These are phyloP conservation scores for Podospora pseudoanserina DNA, from an alignment of 495 filamentous ascomycete species.

Conservation along the genomic window DNA sequence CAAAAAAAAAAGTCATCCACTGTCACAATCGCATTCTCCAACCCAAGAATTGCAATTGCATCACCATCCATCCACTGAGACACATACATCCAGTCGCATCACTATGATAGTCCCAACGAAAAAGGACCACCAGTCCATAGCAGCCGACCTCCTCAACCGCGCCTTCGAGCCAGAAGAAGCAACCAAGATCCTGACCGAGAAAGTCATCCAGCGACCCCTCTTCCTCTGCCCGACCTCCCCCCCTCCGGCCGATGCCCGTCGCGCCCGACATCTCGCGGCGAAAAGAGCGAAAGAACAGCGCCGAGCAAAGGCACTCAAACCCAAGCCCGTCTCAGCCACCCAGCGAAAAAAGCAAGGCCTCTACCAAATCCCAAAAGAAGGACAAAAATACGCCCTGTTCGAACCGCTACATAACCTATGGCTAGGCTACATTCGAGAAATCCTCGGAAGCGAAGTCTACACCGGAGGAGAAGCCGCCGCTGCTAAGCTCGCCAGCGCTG, in stretches of 20 bases:
- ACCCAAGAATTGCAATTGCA: background rate
- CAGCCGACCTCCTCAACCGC: conserved; percentile 63
- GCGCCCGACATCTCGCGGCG: conserved; percentile 54
- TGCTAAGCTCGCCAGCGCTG: conserved; percentile 72
- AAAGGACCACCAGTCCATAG: conserved; percentile 41
- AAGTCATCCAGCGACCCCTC: conserved; percentile 78
- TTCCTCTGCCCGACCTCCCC: conserved; percentile 71
- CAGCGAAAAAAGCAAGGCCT: conserved; percentile 70
- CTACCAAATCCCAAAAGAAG: conserved; percentile 65
- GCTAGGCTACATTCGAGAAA: conserved; percentile 76
- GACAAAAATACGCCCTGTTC: conserved; percentile 72
- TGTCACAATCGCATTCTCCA: background rate
- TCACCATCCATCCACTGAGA: background rate
- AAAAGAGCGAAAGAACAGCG: conserved; percentile 56
- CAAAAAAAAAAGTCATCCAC: background rate
- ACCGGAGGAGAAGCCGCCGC: conserved; percentile 44
- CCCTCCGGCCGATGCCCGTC: conserved; percentile 58
- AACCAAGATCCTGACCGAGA: conserved; percentile 68
- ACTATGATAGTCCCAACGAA: background rate
- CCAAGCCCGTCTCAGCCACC: conserved; percentile 72
- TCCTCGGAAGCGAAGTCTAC: conserved; percentile 53
- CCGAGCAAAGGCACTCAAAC: conserved; percentile 54
- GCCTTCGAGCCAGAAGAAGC: conserved; percentile 71
- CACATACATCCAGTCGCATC: background rate
- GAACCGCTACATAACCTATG: conserved; percentile 73